Conservation (phyloP, 192 early-diverging fungal genomes). For the Backusella australiensis region DNA sequence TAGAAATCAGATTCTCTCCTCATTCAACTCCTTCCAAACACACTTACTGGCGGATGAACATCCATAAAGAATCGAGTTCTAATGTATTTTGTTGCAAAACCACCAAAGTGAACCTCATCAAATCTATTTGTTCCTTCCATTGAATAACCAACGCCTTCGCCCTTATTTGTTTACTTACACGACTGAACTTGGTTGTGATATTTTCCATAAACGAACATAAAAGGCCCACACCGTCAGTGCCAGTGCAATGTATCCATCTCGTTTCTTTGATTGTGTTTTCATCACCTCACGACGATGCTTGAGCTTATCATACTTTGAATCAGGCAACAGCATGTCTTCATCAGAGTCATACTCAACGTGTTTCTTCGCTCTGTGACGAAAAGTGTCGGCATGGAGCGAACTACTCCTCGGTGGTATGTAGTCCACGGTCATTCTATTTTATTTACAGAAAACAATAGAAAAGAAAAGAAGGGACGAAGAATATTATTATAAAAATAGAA, state of each 20-base stretch:
- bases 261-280: neutral
- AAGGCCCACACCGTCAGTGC: constrained; percentile 31
- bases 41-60: constrained; percentile 90
- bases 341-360: neutral
- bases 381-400: neutral
- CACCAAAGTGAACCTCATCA: constrained; percentile 99
- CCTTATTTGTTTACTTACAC: constrained; percentile 25
- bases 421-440: constrained; percentile 2
- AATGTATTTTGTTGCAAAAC: constrained; percentile 87
- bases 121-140: constrained; percentile 52
- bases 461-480: neutral
- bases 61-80: constrained; percentile 90
- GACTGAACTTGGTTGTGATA: constrained; percentile 38
- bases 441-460: neutral
- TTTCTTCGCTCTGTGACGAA: neutral
- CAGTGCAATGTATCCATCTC: constrained; percentile 2
- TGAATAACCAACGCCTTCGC: neutral
- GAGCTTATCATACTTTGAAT: neutral
- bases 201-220: constrained; percentile 40
- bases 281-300: neutral
- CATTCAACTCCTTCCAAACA: constrained; percentile 12
- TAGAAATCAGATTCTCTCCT: neutral
- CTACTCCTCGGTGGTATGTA: constrained; percentile 3
- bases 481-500: constrained; percentile 1
- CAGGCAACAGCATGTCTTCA: neutral